phyloP scores from a whole-genome alignment of 2,329 filamentous ascomycete species.

The Verticillium nonalfalfae region DNA sequence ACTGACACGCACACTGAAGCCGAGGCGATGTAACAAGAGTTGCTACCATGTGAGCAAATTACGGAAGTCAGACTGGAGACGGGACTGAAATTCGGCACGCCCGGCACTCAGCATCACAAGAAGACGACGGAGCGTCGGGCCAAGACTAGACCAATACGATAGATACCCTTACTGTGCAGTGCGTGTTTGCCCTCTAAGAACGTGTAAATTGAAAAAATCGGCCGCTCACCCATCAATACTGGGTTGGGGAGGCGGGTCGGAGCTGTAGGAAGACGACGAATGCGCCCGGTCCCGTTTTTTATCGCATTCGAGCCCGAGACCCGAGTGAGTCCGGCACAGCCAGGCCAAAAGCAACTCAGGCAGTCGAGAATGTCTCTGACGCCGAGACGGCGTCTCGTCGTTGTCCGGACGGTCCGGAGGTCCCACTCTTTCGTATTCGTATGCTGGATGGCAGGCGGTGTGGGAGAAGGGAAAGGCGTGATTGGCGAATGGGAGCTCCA shows the following conservation, averaged over 20 bases:
- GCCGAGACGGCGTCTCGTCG: neutral
- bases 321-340: neutral
- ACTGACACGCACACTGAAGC: neutral
- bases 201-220: neutral
- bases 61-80: neutral
- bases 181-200: neutral
- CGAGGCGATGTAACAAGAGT: neutral
- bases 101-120: neutral
- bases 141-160: neutral
- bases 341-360: neutral
- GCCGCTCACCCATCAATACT: too few relatives aligned
- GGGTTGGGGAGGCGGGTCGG: neutral
- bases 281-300: neutral
- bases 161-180: neutral
- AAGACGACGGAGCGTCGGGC: neutral
- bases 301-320: neutral
- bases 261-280: neutral
- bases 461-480: neutral
- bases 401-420: neutral
- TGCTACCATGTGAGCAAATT: neutral
- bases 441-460: neutral
- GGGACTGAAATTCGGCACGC: too few relatives aligned
- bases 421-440: conserved; percentile 3
- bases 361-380: neutral
- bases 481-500: neutral